Base-by-base conservation (phyloP, 768 basidiomycete species). In the Epithele typhae region DNA sequence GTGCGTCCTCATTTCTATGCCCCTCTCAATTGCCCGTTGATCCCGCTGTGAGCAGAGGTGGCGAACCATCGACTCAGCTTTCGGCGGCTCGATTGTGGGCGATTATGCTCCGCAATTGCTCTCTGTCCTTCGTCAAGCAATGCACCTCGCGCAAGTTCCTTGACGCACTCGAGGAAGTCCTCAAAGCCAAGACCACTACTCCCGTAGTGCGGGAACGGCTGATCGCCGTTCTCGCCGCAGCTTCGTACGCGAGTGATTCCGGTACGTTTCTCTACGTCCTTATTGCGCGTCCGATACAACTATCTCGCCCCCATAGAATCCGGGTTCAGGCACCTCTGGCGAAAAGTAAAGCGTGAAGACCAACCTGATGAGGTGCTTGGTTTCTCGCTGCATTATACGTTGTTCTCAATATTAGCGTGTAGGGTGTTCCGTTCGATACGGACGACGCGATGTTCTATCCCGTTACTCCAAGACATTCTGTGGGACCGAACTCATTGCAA, bases 31-130 rank as follows among this genome's bases (percentile, higher is more conserved):
- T 44, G 35, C 51, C 14, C 50, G 23, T 41, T 55, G 22, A 37
- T 53, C 19, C 37, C 34, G 39, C 46, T 45, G n/a, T 19, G 1
- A 33, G 3, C 51, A 87, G 84, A 60, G 84, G 83, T 57, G 88
- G 84, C 4, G 84, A 87, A 60, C 84, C 87, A 2, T 62, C 82
- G 27, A 80, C 82, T 3, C 87, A 88, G 62, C 67, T 91, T 6
- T 82, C 86, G 21, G 87, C 87, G 18, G 87, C 87, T 17, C 69
- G 87, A 52, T 61, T 96, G 6, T 94, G 92, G 92, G 84, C 91
- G 2, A 84, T 94, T 55, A 87, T 94, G 84, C 75, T 94, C 30
- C 81, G 82, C 23, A 93, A 94, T 59, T 82, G 83, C 3, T 77
- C 82, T 0, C 79, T 84, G 9, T 59, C 77, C 12, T 92, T 93